Evolutionary conservation across 1,284 basidiomycete genomes (phyloP).

Genomic region (Melampsora larici-populina): DNA sequence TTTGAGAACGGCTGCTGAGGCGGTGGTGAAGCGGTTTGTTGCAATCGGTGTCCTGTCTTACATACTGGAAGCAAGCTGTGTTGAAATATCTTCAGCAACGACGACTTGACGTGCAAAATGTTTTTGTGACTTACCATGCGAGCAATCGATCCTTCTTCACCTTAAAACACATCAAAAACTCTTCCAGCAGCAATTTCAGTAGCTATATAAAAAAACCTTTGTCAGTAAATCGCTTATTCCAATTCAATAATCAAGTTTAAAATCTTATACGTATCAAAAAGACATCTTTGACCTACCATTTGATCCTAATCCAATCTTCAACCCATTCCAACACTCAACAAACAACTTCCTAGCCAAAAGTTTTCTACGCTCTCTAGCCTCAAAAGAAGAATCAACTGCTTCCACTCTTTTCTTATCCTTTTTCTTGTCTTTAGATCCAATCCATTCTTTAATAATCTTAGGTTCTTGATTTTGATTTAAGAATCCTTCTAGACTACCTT

Average conservation of each 20-base stretch:
- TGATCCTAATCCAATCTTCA: conserved; percentile 35
- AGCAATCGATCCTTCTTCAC: conserved; percentile 15
- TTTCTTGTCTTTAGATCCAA: not conserved
- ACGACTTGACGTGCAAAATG: too few species aligned
- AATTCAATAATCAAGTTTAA: too few species aligned
- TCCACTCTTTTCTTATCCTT: not conserved
- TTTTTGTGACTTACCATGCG: too few species aligned
- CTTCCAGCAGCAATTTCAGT: conserved; percentile 31
- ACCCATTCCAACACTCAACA: conserved; percentile 15
- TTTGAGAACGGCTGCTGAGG: too few species aligned
- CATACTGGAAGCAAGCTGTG: too few species aligned
- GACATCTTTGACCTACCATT: conserved; percentile 22
- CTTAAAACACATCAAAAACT: conserved; percentile 36
- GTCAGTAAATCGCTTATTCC: not conserved
- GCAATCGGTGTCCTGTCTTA: too few species aligned
- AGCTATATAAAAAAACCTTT: not conserved
- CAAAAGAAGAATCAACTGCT: not conserved
- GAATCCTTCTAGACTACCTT: not conserved
- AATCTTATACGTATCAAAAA: not conserved
- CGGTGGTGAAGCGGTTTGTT: too few species aligned
- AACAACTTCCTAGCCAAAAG: conserved; percentile 18
- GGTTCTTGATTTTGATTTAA: conserved; percentile 14
- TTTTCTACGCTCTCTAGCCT: not conserved
- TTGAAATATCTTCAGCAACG: too few species aligned
- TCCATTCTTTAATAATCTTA: not conserved